Evolutionary conservation across 108 stramenopile genomes (phyloP), one percentile per base, ranked within the genome.

Genomic region (Cyclotella baltica): DNA sequence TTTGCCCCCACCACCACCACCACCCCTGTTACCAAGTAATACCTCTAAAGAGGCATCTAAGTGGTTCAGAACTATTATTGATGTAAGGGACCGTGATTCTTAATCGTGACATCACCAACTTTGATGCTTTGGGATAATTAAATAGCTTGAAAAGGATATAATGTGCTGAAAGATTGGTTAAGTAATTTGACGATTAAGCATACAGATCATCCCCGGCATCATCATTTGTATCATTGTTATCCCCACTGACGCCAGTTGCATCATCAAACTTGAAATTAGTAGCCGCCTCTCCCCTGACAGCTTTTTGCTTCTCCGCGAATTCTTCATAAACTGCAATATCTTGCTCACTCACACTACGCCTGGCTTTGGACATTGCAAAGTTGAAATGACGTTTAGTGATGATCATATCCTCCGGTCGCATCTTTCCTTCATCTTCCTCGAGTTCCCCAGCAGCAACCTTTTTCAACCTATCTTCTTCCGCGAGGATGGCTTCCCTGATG

Each of bases 401-500:
- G 43, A 67, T 75, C 27, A 96, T 92, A 19, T 91, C 92, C 62
- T 95, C 92, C 20, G 89, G 91, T 20, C 85, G 56, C 43, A 85
- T 88, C 76, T 94, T 92, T 2, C 90, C 93, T 70, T 96, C 93
- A 66, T 91, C 92, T 64, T 94, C 90, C 29, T 90, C 90, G 16
- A 96, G 46, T 61, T 95, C 96, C 11, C 97, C 97, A 16, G 90
- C 90, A 35, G 91, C 93, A 13, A 97, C 94, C 37, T 86, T 81
- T 20, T 90, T 88, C 73, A 91, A 82, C 27, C 94, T 81, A 62
- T 95, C 97, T 61, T 93, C 93, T 43, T 86, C 97, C 0, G 90
- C 93, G 8, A 86, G 84, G 55, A 98, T 95, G 70, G 93, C 86
- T 55, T 97, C 97, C 48, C 96, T 90, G 71, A 98, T 95, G 30